Evolutionary conservation across 495 filamentous ascomycete species (phyloP), one percentile per base, ranked within the genome.

Genomic region (Trichoderma reesei): DNA sequence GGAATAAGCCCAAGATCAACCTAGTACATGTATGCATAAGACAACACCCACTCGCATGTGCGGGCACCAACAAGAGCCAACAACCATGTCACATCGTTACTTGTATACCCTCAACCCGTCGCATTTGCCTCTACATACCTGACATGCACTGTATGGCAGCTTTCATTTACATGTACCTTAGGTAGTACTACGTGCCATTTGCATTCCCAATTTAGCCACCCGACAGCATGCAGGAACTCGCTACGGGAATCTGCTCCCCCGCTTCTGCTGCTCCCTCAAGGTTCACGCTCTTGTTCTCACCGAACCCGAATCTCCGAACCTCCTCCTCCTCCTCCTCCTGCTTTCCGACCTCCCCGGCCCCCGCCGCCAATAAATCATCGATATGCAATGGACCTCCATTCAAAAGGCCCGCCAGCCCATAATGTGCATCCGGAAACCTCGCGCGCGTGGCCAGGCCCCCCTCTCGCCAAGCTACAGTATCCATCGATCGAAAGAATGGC

Each of bases 251-350:
- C 37, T n/a, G 44, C n/a, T 46, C 20, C 44, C 44, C 44, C 44
- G 44, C 44, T 48, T 48, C 16, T 48, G 14, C 16, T 48, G 44
- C 44, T n/a, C n/a, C n/a, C n/a, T n/a, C n/a, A n/a, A n/a, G n/a
- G n/a, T n/a, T n/a, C n/a, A n/a, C n/a, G n/a, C n/a, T n/a, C n/a
- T n/a, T n/a, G n/a, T n/a, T 18, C 44, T 48, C 44, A 16, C 44
- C 44, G 44, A 48, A 48, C 16, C 44, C 44, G 44, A 48, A 48
- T 48, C 44, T 48, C 44, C 44, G 44, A 48, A 48, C 44, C 44
- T 48, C 44, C 44, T 48, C 44, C n/a, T n/a, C n/a, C n/a, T n/a
- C n/a, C n/a, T n/a, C n/a, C n/a, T n/a, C n/a, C n/a, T n/a, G n/a
- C n/a, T n/a, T 18, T n/a, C 44, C 44, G 44, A 48, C 16, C n/a